Base-by-base conservation (phyloP, 2,329 filamentous ascomycete species). In the Trichothecium sympodiale region DNA sequence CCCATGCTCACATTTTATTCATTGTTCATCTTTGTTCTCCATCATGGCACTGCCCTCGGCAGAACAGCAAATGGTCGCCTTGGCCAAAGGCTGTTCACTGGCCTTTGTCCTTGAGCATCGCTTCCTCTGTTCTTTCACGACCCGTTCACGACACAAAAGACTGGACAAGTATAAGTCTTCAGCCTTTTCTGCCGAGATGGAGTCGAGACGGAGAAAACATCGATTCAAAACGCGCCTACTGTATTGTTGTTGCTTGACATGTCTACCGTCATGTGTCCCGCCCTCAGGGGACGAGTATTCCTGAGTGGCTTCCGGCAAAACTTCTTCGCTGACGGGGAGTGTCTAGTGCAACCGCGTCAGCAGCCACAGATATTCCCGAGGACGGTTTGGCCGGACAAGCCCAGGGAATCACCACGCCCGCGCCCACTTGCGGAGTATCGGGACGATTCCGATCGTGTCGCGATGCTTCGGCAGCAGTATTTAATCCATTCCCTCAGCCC, bases 341-440 rank as follows among this genome's bases (percentile, higher is more conserved):
- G 29, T 41, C 17, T 26, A 26, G 20, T n/a, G n/a, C n/a, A 25
- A 25, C 6, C 36, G 38, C 17, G 31, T 4, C 44, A 47, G 29
- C 39, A 41, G 12, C 45, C 43, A 2, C 43, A 47, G 34, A 46
- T 46, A 25, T 31, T 44, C 8, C 45, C 45, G 3, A 36, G 45
- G 17, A 35, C 18, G 3, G 5, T 32, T 2, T 46, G 43, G 45
- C 42, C 43, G 2, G n/a, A 18, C 4, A 17, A 35, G 9, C 34
- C 25, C 20, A 10, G 20, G 6, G 20, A 6, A 10, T 6, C 6
- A 10, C 20, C 20, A 25, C 10, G 20, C 20, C 6, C 10, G 10
- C 20, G 20, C 20, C 20, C 20, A 6, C 10, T 25, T 10, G 6
- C 20, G 10, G 9, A 13, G 20, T 34, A 13, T 15, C 14, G n/a